Base-by-base conservation (phyloP, 2,329 filamentous ascomycete species). In the Penicillium sp. region DNA sequence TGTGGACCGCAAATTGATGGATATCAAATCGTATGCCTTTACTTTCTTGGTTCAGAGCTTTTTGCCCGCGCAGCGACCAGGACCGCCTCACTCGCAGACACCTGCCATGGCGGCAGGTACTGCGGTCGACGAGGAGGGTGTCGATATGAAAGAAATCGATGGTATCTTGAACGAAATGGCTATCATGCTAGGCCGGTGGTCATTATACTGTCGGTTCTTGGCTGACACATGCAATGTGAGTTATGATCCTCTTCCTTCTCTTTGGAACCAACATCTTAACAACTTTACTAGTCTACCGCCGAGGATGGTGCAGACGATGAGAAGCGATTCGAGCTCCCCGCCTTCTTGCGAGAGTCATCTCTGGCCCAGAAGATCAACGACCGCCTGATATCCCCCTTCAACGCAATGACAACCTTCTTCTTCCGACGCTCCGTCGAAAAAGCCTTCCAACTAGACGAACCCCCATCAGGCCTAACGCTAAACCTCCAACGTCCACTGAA, bases 41-140 rank as follows among this genome's bases (percentile, higher is more conserved):
- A 95, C 91, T 0, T 99, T 99, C 65, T 75, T 99, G 37, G 91
- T 97, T 0, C 91, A 96, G 71, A 96, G 91, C 72, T 96, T 95
- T 67, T 69, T 95, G 39, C 83, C 88, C 0, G 77, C 80, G 27
- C 86, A 89, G 50, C 85, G 85, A 53, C 76, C 77, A 10, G 82
- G 81, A 1, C 84, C 84, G 2, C 80, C 86, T 2, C 81, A 89
- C 37, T 82, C 89, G 31, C 85, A 80, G 55, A 95, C 91, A 1
- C 92, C 92, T 1, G 88, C 88, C 0, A 79, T 30, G 81, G 82
- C 12, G 75, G 76, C 14, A 1, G 30, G 42, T 72, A 64, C 66
- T 25, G 63, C 70, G 2, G 79, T 87, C 9, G 91, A 96, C 66
- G 93, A 99, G 58, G 93, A 97, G 63, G 79, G 88, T 0, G 89